Conservation (phyloP, 2,329 filamentous ascomycete species). For the Botrytis paeoniae region DNA sequence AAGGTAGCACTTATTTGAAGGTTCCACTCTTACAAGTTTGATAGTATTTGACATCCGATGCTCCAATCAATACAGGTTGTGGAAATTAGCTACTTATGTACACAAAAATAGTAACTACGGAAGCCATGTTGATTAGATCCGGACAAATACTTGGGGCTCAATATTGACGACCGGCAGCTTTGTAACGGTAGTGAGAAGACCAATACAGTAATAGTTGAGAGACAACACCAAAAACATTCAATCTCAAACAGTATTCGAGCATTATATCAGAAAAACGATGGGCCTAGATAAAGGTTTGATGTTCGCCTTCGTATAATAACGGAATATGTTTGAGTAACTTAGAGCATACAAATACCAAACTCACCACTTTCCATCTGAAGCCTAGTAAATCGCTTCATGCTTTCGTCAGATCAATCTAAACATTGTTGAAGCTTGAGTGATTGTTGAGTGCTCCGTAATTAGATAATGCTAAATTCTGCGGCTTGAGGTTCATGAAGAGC, state of each 20-base stretch:
- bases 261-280: too few species aligned
- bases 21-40: neutral
- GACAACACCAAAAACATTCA: neutral
- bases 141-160: too few species aligned
- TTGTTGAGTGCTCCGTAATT: too few species aligned
- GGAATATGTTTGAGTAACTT: neutral
- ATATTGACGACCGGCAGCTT: too few species aligned
- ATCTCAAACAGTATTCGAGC: neutral
- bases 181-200: too few species aligned
- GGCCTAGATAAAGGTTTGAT: neutral
- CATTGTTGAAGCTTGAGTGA: neutral
- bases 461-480: too few species aligned
- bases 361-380: neutral
- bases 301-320: neutral
- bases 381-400: neutral
- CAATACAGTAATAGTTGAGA: too few species aligned
- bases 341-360: neutral
- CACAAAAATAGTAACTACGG: too few species aligned
- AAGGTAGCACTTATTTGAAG: neutral
- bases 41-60: neutral
- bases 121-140: too few species aligned
- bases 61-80: too few species aligned
- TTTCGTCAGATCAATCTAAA: too few species aligned
- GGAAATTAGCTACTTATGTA: too few species aligned
- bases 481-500: neutral